phyloP scores from a whole-genome alignment of 2,329 filamentous ascomycete species.

The Claviceps lovelessii region DNA sequence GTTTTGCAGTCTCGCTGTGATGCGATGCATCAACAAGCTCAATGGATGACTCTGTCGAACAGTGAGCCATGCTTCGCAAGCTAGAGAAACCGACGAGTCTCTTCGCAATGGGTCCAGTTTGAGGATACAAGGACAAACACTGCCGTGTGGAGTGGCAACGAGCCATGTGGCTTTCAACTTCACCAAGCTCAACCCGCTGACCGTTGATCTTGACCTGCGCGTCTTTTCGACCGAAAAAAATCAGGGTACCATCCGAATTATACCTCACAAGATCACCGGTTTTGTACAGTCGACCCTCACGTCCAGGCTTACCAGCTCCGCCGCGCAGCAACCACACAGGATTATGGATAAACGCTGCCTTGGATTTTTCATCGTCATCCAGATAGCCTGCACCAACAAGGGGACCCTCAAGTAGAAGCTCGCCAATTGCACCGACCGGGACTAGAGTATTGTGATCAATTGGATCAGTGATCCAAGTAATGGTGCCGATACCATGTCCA shows the following conservation, averaged over 20 bases:
- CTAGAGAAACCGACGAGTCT: slow-evolving; percentile 1
- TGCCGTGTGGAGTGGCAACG: neutral
- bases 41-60: neutral
- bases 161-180: slow-evolving; percentile 10
- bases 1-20: neutral
- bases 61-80: neutral
- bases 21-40: neutral
- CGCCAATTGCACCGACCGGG: slow-evolving; percentile 17
- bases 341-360: slow-evolving; percentile 28
- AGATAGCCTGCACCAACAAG: slow-evolving; percentile 35
- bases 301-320: slow-evolving; percentile 10
- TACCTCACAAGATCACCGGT: slow-evolving; percentile 22
- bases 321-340: slow-evolving; percentile 21
- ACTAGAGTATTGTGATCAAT: slow-evolving; percentile 11
- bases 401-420: slow-evolving; percentile 26
- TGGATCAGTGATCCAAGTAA: slow-evolving; percentile 17
- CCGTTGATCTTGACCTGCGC: slow-evolving; percentile 37
- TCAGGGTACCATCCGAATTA: slow-evolving; percentile 15
- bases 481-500: neutral
- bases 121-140: neutral
- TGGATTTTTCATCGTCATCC: slow-evolving; percentile 28
- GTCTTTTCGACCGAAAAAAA: slow-evolving; percentile 28
- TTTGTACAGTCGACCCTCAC: slow-evolving; percentile 16
- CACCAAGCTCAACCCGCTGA: slow-evolving; percentile 29
- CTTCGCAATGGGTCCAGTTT: neutral